These are phyloP conservation scores for Avena insularis DNA, from an alignment of 176 grass and related monocot species.

Conservation along the genomic window DNA sequence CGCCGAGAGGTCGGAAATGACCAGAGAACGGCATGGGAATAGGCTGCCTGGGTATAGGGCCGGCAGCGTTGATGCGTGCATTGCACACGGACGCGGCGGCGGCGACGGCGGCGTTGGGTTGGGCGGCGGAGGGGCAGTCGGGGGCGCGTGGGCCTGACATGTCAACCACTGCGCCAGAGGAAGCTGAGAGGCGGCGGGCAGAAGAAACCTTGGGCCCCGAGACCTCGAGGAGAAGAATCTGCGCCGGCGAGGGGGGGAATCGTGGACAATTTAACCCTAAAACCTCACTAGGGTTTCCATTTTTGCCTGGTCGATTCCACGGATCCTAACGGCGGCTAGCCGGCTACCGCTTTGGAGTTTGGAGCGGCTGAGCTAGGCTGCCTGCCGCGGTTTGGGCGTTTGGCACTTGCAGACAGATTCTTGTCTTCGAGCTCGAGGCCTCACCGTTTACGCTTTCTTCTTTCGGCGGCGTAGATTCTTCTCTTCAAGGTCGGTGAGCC, in stretches of 20 bases:
- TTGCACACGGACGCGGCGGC: not conserved
- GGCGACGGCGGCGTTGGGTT: not conserved
- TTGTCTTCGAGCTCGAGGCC: too few species aligned
- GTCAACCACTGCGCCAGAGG: not conserved
- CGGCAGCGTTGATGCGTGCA: not conserved
- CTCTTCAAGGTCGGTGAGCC: not conserved
- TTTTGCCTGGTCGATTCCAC: not conserved
- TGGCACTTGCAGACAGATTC: too few species aligned
- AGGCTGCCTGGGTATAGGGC: slow-evolving; percentile 25
- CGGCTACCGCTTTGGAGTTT: not conserved
- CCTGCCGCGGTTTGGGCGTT: not conserved
- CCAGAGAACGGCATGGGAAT: slow-evolving; percentile 6
- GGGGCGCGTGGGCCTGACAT: not conserved
- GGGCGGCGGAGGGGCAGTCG: not conserved
- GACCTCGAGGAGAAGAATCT: not conserved
- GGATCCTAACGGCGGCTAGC: not conserved
- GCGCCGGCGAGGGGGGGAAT: not conserved
- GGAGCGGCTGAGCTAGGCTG: not conserved
- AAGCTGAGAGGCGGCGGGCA: not conserved
- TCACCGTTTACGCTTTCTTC: not conserved
- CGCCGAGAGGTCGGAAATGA: slow-evolving; percentile 42
- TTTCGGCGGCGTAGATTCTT: not conserved
- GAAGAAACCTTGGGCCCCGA: not conserved
- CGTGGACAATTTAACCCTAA: not conserved
- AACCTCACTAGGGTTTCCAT: not conserved